Percentiles rank a stretch among this genome's conserved stretches.
These are phyloP conservation scores for Ophiostoma fasciatum DNA, from an alignment of 2,329 filamentous ascomycete species.

Conservation along the genomic window DNA sequence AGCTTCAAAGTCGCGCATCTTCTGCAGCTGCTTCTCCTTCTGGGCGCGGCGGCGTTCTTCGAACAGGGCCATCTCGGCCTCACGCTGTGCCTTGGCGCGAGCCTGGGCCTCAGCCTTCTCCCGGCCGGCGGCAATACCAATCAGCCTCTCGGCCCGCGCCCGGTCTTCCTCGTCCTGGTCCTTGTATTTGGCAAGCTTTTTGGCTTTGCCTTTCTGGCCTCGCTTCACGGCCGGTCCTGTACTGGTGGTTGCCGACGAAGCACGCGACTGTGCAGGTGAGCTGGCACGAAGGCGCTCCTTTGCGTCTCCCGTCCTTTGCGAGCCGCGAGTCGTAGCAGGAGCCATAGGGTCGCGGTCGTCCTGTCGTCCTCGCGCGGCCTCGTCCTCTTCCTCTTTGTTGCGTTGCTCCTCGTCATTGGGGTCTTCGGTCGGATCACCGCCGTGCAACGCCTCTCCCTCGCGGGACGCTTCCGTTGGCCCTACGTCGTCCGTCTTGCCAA, in stretches of 20 bases:
- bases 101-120: conserved; percentile 56
- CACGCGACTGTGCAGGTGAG: conserved; percentile 9
- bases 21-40: conserved; percentile 61
- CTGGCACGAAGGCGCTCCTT: neutral
- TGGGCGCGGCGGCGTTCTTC: conserved; percentile 66
- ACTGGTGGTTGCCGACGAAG: conserved; percentile 27
- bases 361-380: conserved; percentile 14
- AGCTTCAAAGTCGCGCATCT: conserved; percentile 65
- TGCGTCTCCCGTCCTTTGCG: conserved; percentile 3
- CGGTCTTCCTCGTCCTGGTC: conserved; percentile 92
- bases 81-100: conserved; percentile 49
- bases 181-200: conserved; percentile 87
- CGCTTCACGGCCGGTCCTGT: conserved; percentile 41
- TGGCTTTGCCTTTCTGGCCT: conserved; percentile 68
- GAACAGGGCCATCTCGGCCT: conserved; percentile 57
- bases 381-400: conserved; percentile 15
- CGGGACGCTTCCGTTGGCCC: no score
- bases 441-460: no score
- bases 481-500: no score
- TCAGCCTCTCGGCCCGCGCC: conserved; percentile 64
- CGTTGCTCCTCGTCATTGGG: no score
- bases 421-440: no score
- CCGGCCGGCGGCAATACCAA: conserved; percentile 58
- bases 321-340: conserved; percentile 10
- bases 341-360: no score